These are phyloP conservation scores for Rhizoclosmatium hyalinum DNA, from an alignment of 371 early-diverging fungal species.

Conservation along the genomic window DNA sequence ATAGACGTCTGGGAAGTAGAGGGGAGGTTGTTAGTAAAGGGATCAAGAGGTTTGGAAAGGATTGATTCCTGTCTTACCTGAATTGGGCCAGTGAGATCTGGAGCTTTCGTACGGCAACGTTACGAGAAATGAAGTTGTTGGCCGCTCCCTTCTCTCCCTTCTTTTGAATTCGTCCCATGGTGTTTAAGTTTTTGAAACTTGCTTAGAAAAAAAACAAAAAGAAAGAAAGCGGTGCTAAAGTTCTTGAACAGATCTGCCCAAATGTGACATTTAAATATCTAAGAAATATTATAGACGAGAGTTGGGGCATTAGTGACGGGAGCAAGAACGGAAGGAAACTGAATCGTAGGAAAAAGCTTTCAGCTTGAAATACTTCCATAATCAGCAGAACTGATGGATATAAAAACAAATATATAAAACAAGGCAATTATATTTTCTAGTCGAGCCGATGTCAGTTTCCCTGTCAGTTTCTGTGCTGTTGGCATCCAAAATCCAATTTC, in stretches of 20 bases:
- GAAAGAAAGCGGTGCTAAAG: not conserved
- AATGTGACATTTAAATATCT: not conserved
- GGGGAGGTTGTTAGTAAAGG: not conserved
- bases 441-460: too few species aligned
- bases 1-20: slow-evolving; percentile 75
- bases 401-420: too few species aligned
- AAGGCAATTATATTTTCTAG: too few species aligned
- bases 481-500: too few species aligned
- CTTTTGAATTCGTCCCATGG: not conserved
- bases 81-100: slow-evolving; percentile 94
- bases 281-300: too few species aligned
- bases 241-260: not conserved
- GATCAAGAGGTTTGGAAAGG: not conserved
- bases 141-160: slow-evolving; percentile 91
- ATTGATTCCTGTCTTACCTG: slow-evolving; percentile 58
- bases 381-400: too few species aligned
- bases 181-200: not conserved
- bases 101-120: slow-evolving; percentile 90
- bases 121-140: slow-evolving; percentile 88
- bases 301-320: too few species aligned
- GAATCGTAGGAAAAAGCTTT: too few species aligned
- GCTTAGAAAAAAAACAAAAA: not conserved
- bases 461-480: too few species aligned
- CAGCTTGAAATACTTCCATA: too few species aligned
- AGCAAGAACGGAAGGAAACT: too few species aligned